These are phyloP conservation scores for Agaricus sinodeliciosus DNA, from an alignment of 768 basidiomycete species.

Conservation along the genomic window DNA sequence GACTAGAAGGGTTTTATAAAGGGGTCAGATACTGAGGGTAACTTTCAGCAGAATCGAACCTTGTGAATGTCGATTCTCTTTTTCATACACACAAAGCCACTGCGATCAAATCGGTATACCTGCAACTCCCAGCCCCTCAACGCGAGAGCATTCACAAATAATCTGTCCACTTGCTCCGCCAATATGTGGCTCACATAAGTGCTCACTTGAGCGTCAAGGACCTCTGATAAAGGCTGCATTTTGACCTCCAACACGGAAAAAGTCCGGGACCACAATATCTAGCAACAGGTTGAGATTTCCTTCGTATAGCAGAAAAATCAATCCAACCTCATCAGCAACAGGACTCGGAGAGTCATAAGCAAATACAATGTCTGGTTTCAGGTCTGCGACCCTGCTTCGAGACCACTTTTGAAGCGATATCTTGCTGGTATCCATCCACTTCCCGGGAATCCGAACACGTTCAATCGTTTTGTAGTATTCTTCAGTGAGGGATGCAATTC, in stretches of 20 bases:
- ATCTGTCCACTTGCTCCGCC: not conserved
- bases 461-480: no score
- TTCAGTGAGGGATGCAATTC: no score
- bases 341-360: no score
- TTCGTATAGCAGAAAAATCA: no score
- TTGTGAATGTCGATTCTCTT: not conserved
- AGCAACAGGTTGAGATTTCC: not conserved
- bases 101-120: not conserved
- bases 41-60: not conserved
- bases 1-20: not conserved
- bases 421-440: no score
- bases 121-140: not conserved
- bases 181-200: not conserved
- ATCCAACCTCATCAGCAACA: no score
- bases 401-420: no score
- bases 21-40: not conserved
- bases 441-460: no score
- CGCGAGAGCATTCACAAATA: not conserved
- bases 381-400: no score
- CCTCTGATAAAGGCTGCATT: not conserved
- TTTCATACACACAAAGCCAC: not conserved
- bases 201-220: not conserved
- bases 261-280: not conserved
- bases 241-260: not conserved
- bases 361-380: no score